Base-by-base conservation (phyloP, 2,329 filamentous ascomycete species). In the Ustilaginoidea virens region DNA sequence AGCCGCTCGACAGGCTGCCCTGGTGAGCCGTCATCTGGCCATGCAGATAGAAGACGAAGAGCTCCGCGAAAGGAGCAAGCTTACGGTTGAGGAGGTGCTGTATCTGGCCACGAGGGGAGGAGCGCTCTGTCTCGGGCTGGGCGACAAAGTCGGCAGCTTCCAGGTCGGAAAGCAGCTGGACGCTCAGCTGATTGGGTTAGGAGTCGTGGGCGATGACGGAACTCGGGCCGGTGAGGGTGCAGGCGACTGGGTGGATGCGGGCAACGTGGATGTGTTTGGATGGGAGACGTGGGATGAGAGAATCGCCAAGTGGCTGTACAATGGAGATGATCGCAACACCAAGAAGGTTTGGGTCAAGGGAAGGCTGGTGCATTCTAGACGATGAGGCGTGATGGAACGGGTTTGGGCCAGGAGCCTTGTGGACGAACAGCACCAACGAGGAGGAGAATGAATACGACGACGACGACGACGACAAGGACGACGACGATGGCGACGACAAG, bases 301-400 rank as follows among this genome's bases (percentile, higher is more conserved):
- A 45, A 57, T 96, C 8, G 80, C 82, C 29, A 98, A 98, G 61
- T 98, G 90, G 90, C 61, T 96, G 36, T 98, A 80, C 55, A 80
- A 72, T 39, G 90, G 90, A 0, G 86, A 96, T 58, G 90, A 96
- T 55, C 64, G 87, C 40, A 96, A 96, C 51, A 87, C 85, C 3
- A 66, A 66, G 42, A 74, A 66, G 40, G 90, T 98, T 5, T 98
- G 87, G 87, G 85, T 96, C 2, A 74, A 66, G 47, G 90, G 90
- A 3, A 58, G 73, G 37, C 52, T 92, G 50, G 90, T 94, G 27
- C 83, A 93, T 56, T 51, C 63, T 48, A 52, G 58, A 41, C 28
- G 22, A 18, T 35, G 27, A 33, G 9, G 24, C 3, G 7, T 25
- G 22, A n/a, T n/a, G n/a, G n/a, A n/a, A n/a, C n/a, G n/a, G n/a